Conservation (phyloP, 2,329 filamentous ascomycete genomes). For the Calonectria pteridis region DNA sequence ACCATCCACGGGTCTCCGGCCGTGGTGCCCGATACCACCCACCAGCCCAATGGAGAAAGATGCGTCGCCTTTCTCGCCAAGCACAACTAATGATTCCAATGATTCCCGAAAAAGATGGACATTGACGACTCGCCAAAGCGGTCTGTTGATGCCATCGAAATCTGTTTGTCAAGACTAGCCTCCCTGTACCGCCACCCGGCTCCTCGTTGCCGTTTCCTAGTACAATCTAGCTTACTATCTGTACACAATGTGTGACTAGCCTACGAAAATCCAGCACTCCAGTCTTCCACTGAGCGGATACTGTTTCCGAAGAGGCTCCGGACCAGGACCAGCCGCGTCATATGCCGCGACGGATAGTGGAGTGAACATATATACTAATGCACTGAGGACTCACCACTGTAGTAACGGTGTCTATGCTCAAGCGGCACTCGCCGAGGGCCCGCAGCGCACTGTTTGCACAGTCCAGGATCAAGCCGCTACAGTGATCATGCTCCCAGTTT, state of each 20-base stretch:
- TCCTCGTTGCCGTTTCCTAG: not conserved
- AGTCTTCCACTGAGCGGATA: not conserved
- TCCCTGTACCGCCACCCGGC: not conserved
- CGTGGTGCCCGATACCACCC: slow-evolving; percentile 2
- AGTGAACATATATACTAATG: not conserved
- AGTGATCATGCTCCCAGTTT: not conserved
- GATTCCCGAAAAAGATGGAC: not conserved
- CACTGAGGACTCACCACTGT: not conserved
- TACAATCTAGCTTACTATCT: not conserved
- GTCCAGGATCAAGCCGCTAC: not conserved
- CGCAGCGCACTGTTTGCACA: not conserved
- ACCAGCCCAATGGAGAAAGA: not conserved
- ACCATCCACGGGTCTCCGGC: not conserved
- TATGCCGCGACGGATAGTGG: not conserved
- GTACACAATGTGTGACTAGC: not conserved
- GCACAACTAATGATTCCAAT: not conserved
- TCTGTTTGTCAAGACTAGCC: not conserved
- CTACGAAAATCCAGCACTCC: not conserved
- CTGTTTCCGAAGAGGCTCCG: not conserved
- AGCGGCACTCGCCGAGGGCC: not conserved
- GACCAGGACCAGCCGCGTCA: not conserved
- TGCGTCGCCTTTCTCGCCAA: not conserved
- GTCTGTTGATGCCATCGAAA: not conserved
- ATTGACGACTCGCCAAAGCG: not conserved
- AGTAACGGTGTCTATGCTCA: not conserved